Base-by-base conservation (phyloP, 2,329 filamentous ascomycete genomes). In the Sarocladium oryzae region DNA sequence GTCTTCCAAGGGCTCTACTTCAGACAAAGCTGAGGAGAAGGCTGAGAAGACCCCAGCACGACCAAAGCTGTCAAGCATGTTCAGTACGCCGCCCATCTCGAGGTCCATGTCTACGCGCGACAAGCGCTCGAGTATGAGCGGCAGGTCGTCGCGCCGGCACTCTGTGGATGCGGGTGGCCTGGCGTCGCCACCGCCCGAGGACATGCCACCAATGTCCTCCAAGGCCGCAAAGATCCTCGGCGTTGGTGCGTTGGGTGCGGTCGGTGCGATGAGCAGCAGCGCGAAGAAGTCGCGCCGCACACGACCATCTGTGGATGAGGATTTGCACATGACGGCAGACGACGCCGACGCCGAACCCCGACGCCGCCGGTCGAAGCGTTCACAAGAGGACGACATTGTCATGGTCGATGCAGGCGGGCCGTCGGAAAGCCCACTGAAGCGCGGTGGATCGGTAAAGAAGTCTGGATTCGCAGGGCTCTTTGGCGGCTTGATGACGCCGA, bases 211-310 rank as follows among this genome's bases (percentile, higher is more conserved):
- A 49, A 77, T 89, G 62, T 78, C 84, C 7, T 77, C 82, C 41
- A 95, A 95, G 67, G 89, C 88, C 24, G 88, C 88, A 28, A 90
- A 84, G 66, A 69, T 92, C 50, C 81, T 93, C 2, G 81, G 90
- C 71, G 58, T 79, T 21, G 81, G 89, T 71, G 58, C 78, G 20
- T 64, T 67, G 13, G 62, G 61, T n/a, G n/a, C n/a, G n/a, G n/a
- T n/a, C n/a, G n/a, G n/a, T n/a, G n/a, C n/a, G n/a, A n/a, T n/a
- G n/a, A n/a, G n/a, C n/a, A n/a, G n/a, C 38, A 67, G 66, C 55
- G 71, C 66, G 55, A 71, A 78, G 63, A 71, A 78, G 63, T 58
- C 63, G 28, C 76, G 77, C 51, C 81, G 73, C 56, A 35, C 54
- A 7, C 55, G 58, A 40, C 54, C 57, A n/a, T 54, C 56, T 16